Conservation (phyloP, 2,329 filamentous ascomycete species). For the Diatrype stigma region DNA sequence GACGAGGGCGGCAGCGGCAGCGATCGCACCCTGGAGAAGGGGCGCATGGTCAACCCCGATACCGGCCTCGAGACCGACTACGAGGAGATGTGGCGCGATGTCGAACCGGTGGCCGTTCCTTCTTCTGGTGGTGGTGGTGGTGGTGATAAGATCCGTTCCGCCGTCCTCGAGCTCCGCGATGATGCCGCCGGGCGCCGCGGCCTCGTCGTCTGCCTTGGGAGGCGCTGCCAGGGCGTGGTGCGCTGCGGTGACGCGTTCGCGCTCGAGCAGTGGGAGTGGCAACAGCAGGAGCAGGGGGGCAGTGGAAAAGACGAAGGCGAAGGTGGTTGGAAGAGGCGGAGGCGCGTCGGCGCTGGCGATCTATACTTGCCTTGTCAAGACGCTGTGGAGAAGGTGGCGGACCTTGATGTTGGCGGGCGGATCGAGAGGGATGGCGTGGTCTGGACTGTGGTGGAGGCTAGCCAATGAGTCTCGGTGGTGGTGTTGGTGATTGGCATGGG, state of each 20-base stretch:
- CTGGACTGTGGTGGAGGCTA: slow-evolving; percentile 33
- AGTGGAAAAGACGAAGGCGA: not conserved
- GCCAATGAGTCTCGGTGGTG: not conserved
- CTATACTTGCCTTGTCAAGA: slow-evolving; percentile 33
- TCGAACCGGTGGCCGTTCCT: slow-evolving; percentile 29
- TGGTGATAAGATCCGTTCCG: slow-evolving; percentile 17
- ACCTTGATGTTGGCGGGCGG: slow-evolving; percentile 13
- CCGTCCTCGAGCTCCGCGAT: slow-evolving; percentile 39
- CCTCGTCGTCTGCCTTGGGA: slow-evolving; percentile 49
- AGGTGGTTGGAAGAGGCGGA: slow-evolving; percentile 32
- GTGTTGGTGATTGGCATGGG: not conserved
- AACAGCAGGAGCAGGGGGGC: not conserved
- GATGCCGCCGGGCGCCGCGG: slow-evolving; percentile 36
- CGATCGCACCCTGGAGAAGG: slow-evolving; percentile 45
- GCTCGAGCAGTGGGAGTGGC: slow-evolving; percentile 54
- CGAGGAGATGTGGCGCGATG: slow-evolving; percentile 63
- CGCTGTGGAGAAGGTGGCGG: slow-evolving; percentile 10
- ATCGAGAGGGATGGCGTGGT: slow-evolving; percentile 17
- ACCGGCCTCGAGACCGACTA: slow-evolving; percentile 51
- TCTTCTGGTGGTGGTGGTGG: not conserved
- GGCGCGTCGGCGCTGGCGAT: slow-evolving; percentile 29
- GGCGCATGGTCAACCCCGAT: slow-evolving; percentile 54
- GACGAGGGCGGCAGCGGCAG: slow-evolving; percentile 21
- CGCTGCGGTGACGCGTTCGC: slow-evolving; percentile 38
- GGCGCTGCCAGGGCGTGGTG: slow-evolving; percentile 53